Evolutionary conservation across 345 rosid species (phyloP).

Genomic region (Moringa oleifera): DNA sequence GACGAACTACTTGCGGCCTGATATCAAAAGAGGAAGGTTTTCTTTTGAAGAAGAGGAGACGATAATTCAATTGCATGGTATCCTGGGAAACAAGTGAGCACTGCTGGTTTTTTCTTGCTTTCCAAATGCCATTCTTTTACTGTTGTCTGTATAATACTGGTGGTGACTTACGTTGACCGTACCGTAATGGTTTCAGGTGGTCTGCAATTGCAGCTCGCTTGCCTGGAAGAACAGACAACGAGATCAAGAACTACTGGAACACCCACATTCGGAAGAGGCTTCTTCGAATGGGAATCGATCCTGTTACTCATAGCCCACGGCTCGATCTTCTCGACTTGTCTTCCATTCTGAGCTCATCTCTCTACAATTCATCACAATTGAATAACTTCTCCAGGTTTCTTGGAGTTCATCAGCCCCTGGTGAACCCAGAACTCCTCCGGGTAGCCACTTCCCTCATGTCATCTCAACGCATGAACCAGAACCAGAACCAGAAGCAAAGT

Average conservation of each 20-base stretch:
- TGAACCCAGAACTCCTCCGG: constrained; percentile 37
- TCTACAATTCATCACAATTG: constrained; percentile 40
- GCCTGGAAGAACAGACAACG: constrained; percentile 87
- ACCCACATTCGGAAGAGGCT: constrained; percentile 71
- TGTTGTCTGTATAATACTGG: background rate
- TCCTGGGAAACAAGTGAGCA: constrained; percentile 69
- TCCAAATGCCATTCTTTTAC: too few relatives aligned
- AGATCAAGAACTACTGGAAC: constrained; percentile 83
- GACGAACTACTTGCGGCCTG: constrained; percentile 78
- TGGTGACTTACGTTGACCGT: too few relatives aligned
- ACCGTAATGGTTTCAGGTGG: too few relatives aligned
- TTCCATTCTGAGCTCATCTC: constrained; percentile 43
- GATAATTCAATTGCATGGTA: constrained; percentile 60
- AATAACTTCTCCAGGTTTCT: constrained; percentile 44
- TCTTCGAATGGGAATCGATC: constrained; percentile 84
- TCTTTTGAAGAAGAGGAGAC: constrained; percentile 72
- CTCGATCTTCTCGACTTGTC: constrained; percentile 72
- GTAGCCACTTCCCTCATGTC: constrained; percentile 38
- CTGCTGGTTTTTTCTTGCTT: background rate
- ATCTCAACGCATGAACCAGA: constrained; percentile 20
- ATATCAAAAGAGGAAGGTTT: constrained; percentile 67
- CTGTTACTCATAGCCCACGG: constrained; percentile 71
- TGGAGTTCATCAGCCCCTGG: constrained; percentile 32
- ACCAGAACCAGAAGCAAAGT: constrained; percentile 15
- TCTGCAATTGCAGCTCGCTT: constrained; percentile 74